phyloP scores from a whole-genome alignment of 345 rosid species.

The Camelina hispida region DNA sequence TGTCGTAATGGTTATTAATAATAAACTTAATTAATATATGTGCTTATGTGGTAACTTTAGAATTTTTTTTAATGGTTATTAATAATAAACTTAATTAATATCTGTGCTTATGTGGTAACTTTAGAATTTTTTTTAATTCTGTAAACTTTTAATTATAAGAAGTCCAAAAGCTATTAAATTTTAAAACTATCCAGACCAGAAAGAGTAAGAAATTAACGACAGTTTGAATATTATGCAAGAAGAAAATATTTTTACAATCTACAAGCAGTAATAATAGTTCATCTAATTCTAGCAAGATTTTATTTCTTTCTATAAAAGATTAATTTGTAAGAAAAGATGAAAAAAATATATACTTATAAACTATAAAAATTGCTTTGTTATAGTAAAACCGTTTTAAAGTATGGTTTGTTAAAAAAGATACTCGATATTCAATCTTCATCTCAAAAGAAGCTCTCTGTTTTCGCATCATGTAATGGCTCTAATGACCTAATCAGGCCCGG shows the following conservation, averaged over 20 bases:
- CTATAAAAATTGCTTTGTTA: neutral
- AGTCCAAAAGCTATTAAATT: slow-evolving; percentile 1
- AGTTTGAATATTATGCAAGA: neutral
- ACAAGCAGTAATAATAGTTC: neutral
- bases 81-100: too few relatives aligned
- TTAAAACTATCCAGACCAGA: neutral
- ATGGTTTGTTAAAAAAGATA: too few relatives aligned
- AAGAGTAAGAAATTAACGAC: slow-evolving; percentile 13
- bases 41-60: slow-evolving; percentile 6
- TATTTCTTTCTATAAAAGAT: neutral
- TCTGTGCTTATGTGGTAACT: slow-evolving; percentile 8
- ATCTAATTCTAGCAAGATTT: neutral
- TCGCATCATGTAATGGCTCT: neutral
- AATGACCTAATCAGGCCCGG: neutral
- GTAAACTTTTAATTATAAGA: neutral
- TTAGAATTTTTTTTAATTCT: neutral
- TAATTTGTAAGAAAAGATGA: neutral
- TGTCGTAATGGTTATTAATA: too few relatives aligned
- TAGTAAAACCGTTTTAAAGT: neutral
- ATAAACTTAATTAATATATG: too few relatives aligned
- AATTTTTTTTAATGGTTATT: slow-evolving; percentile 2
- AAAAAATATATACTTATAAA: neutral
- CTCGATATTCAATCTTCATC: too few relatives aligned
- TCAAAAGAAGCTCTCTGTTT: neutral
- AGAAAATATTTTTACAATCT: slow-evolving; percentile 28